Base-by-base conservation (phyloP, 2,329 filamentous ascomycete species). In the Pleomassaria siparia region DNA sequence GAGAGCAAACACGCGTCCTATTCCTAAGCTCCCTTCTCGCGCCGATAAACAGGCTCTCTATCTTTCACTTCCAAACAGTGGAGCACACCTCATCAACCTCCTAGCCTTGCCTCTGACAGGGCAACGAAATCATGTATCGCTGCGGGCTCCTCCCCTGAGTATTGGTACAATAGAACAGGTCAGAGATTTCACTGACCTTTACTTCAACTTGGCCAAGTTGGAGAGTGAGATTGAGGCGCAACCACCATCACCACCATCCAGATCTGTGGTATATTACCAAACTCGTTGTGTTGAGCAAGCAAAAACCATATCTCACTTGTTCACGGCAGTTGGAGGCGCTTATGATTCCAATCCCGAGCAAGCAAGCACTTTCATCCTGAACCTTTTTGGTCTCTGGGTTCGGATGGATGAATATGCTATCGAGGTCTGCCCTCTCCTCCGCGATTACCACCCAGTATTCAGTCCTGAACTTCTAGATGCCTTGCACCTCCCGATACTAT, bases 351-450 rank as follows among this genome's bases (percentile, higher is more conserved):
- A 77, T 49, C 69, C 75, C 0, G 77, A 79, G 45, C 74, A 78
- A 30, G 76, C 74, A 51, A 81, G 80, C 20, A 43, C 67, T 2
- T 74, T 80, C 53, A 65, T 85, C 1, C 68, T 87, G 6, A 74
- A 66, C 6, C 44, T 81, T 0, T 75, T 85, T 53, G 76, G 79
- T 42, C 53, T 83, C 0, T 87, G 83, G 83, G 59, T 78, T 11
- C 55, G 59, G 5, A 73, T 85, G 56, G 84, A 87, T 52, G 57
- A 69, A 12, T 65, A 58, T 15, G 76, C 77, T 1, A 65, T 70
- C 1, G 16, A 46, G 0, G 43, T 51, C 0, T 80, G 71, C 40
- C 75, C 77, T 1, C 56, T 84, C 0, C 63, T 87, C 0, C 30
- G 40, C 0, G 65, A 80, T 0, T 83, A 78, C 41, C 69, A 76